phyloP scores from a whole-genome alignment of 2,329 filamentous ascomycete genomes.

The Colletotrichum sidae region DNA sequence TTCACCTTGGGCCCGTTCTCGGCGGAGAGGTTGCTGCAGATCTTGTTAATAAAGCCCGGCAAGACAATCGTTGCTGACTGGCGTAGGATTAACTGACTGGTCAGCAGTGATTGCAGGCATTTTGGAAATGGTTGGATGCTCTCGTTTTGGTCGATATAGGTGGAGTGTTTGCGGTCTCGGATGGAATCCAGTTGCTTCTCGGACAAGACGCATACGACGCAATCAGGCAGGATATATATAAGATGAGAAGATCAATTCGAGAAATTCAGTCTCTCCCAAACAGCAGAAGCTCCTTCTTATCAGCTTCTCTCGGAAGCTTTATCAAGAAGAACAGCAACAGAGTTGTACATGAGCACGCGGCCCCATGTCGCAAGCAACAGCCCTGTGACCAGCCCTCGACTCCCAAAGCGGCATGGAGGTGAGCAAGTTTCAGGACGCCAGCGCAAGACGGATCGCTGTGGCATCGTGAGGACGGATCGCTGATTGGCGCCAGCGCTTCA shows the following conservation, averaged over 20 bases:
- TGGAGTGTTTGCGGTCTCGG: background rate
- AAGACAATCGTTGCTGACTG: background rate
- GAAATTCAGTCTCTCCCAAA: background rate
- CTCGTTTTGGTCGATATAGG: background rate
- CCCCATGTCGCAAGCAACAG: slow-evolving; percentile 23
- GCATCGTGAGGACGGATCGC: background rate
- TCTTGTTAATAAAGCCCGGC: background rate
- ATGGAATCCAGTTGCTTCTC: background rate
- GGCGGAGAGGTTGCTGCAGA: slow-evolving; percentile 4
- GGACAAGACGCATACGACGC: background rate
- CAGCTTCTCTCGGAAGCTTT: slow-evolving; percentile 21
- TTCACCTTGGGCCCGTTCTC: slow-evolving; percentile 16
- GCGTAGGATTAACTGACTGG: slow-evolving; percentile 11
- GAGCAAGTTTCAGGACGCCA: slow-evolving; percentile 37
- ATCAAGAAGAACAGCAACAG: slow-evolving; percentile 13
- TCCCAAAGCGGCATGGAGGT: slow-evolving; percentile 37
- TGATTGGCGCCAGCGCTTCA: slow-evolving; percentile 12
- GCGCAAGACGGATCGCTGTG: slow-evolving; percentile 28
- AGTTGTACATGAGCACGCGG: slow-evolving; percentile 31
- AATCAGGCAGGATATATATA: background rate
- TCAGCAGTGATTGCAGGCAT: slow-evolving; percentile 29
- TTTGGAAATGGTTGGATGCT: slow-evolving; percentile 9
- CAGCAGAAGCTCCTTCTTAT: slow-evolving; percentile 23
- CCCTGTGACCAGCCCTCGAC: slow-evolving; percentile 34
- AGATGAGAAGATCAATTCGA: background rate